Evolutionary conservation across 139 green algal genomes (phyloP).

Genomic region (Chlamydomonas schloesseri): DNA sequence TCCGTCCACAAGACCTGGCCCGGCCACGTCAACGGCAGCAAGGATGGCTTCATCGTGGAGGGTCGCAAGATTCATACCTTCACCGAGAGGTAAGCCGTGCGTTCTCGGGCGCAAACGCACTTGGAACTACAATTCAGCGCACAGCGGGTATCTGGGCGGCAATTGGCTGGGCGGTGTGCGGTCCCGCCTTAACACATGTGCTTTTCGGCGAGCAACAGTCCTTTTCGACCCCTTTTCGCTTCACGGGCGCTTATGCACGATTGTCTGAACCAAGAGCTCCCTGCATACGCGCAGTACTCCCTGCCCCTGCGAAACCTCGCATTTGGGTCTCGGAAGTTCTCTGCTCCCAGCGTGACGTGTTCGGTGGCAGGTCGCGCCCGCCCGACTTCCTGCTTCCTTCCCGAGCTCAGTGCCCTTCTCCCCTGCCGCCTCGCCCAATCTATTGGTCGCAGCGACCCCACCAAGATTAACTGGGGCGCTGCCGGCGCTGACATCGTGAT

Average conservation of each 20-base stretch:
- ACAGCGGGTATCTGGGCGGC: too few relatives aligned
- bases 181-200: too few relatives aligned
- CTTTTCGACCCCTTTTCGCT: too few relatives aligned
- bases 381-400: neutral
- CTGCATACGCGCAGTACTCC: too few relatives aligned
- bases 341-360: neutral
- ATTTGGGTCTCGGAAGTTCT: neutral
- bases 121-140: too few relatives aligned
- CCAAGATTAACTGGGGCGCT: conserved; percentile 87
- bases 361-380: neutral
- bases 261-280: too few relatives aligned
- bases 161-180: too few relatives aligned
- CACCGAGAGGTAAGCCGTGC: conserved; percentile 64
- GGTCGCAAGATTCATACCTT: conserved; percentile 82
- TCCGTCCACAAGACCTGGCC: conserved; percentile 81
- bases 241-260: too few relatives aligned
- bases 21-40: conserved; percentile 60
- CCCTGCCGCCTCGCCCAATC: neutral
- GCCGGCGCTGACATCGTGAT: conserved; percentile 88
- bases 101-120: neutral
- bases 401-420: neutral
- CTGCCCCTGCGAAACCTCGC: too few relatives aligned
- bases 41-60: conserved; percentile 76
- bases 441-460: conserved; percentile 80
- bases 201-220: too few relatives aligned